A percentile compares a stretch with the other conserved stretches of the same genome.
phyloP scores from a whole-genome alignment of 257 asterid genomes.

The Petunia secreta region DNA sequence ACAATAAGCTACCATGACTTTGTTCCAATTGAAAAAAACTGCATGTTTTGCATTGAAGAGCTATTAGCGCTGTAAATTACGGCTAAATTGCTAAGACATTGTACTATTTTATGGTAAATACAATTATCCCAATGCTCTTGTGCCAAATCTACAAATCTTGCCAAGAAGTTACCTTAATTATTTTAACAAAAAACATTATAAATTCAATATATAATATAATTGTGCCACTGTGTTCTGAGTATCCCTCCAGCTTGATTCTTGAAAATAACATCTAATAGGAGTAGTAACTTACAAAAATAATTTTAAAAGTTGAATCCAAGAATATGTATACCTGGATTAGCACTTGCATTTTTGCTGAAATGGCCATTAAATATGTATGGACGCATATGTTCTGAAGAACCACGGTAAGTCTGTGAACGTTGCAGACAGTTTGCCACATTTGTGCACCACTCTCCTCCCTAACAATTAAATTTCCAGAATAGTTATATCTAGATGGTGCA shows the following conservation, averaged over 20 bases:
- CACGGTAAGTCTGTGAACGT: not conserved
- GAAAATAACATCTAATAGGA: too few species aligned
- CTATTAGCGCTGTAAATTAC: not conserved
- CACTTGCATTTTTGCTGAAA: not conserved
- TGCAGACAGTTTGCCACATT: not conserved
- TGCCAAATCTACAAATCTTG: too few species aligned
- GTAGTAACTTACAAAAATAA: too few species aligned
- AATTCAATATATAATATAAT: too few species aligned
- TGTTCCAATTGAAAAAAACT: not conserved
- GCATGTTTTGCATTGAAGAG: not conserved
- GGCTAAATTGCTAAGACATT: not conserved
- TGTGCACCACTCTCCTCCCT: constrained; percentile 1
- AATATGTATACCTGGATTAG: not conserved
- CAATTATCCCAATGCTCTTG: not conserved
- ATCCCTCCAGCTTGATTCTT: too few species aligned
- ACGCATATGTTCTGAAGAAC: not conserved
- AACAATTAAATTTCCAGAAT: not conserved
- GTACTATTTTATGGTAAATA: not conserved
- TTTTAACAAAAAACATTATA: too few species aligned
- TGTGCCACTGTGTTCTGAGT: too few species aligned
- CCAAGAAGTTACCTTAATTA: too few species aligned
- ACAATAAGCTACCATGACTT: too few species aligned
- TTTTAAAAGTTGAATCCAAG: too few species aligned
- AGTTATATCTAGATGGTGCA: too few species aligned
- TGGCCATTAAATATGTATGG: not conserved